These are phyloP conservation scores for Flaveria trinervia DNA, from an alignment of 129 eudicot species.

Conservation along the genomic window DNA sequence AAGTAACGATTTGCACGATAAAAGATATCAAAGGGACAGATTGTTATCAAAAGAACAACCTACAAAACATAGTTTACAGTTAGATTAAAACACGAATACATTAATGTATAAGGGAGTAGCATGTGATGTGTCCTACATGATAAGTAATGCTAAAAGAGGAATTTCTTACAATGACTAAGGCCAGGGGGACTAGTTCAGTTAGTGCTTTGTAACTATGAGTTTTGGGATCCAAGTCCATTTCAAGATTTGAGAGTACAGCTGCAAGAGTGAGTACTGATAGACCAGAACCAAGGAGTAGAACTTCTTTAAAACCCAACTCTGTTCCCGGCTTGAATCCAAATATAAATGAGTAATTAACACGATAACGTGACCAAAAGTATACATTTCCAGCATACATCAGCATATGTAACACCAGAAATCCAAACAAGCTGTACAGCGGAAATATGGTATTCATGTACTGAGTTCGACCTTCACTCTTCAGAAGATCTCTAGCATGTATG, in stretches of 20 bases:
- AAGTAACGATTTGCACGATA: conserved; percentile 67
- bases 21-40: conserved; percentile 70
- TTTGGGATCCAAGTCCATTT: conserved; percentile 50
- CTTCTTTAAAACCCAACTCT: conserved; percentile 56
- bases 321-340: conserved; percentile 54
- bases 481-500: conserved; percentile 46
- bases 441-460: conserved; percentile 68
- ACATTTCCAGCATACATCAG: conserved; percentile 44
- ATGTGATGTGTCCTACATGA: background rate
- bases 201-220: conserved; percentile 38
- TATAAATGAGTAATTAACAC: conserved; percentile 56
- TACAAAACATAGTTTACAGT: conserved; percentile 30
- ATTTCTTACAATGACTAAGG: conserved; percentile 51
- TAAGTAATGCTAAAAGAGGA: conserved; percentile 1
- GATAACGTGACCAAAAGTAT: conserved; percentile 45
- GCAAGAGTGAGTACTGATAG: conserved; percentile 62
- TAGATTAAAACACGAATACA: background rate
- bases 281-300: conserved; percentile 59
- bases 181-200: conserved; percentile 60
- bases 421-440: conserved; percentile 67
- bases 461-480: conserved; percentile 40
- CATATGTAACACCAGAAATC: conserved; percentile 48
- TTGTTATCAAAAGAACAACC: conserved; percentile 48
- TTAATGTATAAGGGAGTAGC: background rate
- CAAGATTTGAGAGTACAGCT: conserved; percentile 53